Evolutionary conservation across 1,284 basidiomycete genomes (phyloP), one percentile per base, ranked within the genome.

Genomic region (Schizopora paradoxa): DNA sequence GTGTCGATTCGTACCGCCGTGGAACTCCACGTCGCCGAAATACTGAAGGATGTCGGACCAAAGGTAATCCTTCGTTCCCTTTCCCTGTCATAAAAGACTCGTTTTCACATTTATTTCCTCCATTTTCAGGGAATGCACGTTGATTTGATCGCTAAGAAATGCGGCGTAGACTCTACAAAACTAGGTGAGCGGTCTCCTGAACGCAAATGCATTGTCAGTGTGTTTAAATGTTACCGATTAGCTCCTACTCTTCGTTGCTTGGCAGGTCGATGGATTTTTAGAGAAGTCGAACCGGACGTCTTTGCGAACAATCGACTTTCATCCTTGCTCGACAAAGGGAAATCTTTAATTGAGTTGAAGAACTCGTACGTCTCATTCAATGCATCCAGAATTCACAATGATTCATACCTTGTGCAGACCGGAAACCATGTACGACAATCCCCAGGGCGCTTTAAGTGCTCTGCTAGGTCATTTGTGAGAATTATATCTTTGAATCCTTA

Each of bases 11-110:
- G n/a, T n/a, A n/a, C n/a, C n/a, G n/a, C n/a, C n/a, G n/a, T n/a
- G n/a, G n/a, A n/a, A n/a, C n/a, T n/a, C n/a, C n/a, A 67, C 45
- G 61, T 66, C 6, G 51, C 58, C 4, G 67, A 69, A 52, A 66
- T 67, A 8, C 50, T 69, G 16, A 54, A 64, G 8, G 64, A 63
- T 22, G 65, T 63, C 10, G 66, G 67, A 1, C 53, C 54, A 0
- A 48, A 61, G 44, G 66, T 63, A 19, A n/a, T n/a, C n/a, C n/a
- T n/a, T n/a, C n/a, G n/a, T n/a, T n/a, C n/a, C n/a, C n/a, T n/a
- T n/a, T n/a, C n/a, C n/a, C n/a, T n/a, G n/a, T n/a, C n/a, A n/a
- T n/a, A n/a, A n/a, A n/a, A n/a, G n/a, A n/a, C n/a, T n/a, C n/a
- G n/a, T n/a, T n/a, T n/a, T n/a, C n/a, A n/a, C n/a, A n/a, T n/a